Evolutionary conservation across 1,139 yeast species (phyloP), one percentile per base, ranked within the genome.

Genomic region (Debaryomyces coudertii): DNA sequence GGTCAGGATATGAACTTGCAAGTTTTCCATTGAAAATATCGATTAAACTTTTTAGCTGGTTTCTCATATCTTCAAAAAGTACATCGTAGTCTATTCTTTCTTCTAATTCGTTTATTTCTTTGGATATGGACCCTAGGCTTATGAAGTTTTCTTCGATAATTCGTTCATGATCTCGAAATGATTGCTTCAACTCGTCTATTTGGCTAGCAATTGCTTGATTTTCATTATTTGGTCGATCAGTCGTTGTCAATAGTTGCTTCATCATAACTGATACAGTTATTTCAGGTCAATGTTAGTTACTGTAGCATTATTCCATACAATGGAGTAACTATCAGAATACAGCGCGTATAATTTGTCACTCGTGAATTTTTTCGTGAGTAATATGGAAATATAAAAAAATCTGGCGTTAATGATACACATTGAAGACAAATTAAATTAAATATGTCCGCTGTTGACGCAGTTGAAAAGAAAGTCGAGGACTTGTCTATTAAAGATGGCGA

Each of bases 391-490:
- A 6, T 9, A 28, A 25, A 23, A 23, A 23, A 22, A 20, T 22
- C 18, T 23, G 29, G 12, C 12, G 2, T 4, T 35, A 4, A 23
- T 5, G 18, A 11, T 7, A 7, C 22, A 14, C n/a, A 7, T 22
- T 20, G 12, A 35, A 22, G 16, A 15, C 15, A 38, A 28, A 23
- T 24, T 30, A 30, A 38, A 38, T 25, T 27, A 66, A 66, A 42
- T 49, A 67, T 69, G 74, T 68, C 72, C 23, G 44, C 38, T 23
- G 43, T 44, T 46, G 72, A 67, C 51, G 71, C 72, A 53, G 67
- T 81, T 49, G 73, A 73, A 49, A 75, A 80, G 51, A 75, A 82
- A 62, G 83, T 83, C 46, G 80, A 79, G 53, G 69, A 76, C 50
- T 67, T 83, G 63, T 68, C 80, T 44, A 70, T 82, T 39, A 59